phyloP scores from a whole-genome alignment of 805 yeast genomes.

The Lipomyces yamanashiensis region DNA sequence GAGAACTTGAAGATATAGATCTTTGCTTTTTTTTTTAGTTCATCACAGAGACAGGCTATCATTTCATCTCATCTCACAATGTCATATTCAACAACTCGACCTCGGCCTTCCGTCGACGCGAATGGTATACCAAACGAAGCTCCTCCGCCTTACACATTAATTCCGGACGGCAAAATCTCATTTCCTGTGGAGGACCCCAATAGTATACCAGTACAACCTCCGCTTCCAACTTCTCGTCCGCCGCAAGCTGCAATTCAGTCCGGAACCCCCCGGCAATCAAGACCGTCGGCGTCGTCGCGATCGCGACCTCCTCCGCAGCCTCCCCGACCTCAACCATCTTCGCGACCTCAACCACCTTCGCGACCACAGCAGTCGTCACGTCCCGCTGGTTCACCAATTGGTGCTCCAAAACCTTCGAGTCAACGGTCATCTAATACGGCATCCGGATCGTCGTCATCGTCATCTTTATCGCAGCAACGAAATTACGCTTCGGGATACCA shows the following conservation, averaged over 20 bases:
- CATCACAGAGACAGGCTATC: too few species aligned
- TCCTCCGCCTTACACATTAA: slow-evolving; percentile 18
- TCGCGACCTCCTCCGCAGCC: not conserved
- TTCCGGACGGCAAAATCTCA: slow-evolving; percentile 14
- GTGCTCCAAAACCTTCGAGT: not conserved
- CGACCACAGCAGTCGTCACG: not conserved
- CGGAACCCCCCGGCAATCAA: not conserved
- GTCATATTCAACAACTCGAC: not conserved
- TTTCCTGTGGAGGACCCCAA: slow-evolving; percentile 5
- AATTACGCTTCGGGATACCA: not conserved
- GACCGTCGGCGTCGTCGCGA: not conserved
- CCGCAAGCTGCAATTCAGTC: not conserved
- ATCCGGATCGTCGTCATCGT: not conserved
- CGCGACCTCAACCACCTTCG: not conserved
- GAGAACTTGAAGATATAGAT: too few species aligned
- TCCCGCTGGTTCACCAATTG: not conserved
- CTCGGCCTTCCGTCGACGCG: slow-evolving; percentile 5
- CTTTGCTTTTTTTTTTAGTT: too few species aligned
- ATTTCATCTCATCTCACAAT: not conserved
- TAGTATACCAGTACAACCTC: not conserved
- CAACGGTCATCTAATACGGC: not conserved
- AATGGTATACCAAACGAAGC: slow-evolving; percentile 4
- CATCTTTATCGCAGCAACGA: not conserved
- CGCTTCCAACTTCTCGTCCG: slow-evolving; percentile 1
- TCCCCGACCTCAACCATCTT: not conserved